Evolutionary conservation across 768 basidiomycete species (phyloP).

Genomic region (Pleurotus pulmonarius): DNA sequence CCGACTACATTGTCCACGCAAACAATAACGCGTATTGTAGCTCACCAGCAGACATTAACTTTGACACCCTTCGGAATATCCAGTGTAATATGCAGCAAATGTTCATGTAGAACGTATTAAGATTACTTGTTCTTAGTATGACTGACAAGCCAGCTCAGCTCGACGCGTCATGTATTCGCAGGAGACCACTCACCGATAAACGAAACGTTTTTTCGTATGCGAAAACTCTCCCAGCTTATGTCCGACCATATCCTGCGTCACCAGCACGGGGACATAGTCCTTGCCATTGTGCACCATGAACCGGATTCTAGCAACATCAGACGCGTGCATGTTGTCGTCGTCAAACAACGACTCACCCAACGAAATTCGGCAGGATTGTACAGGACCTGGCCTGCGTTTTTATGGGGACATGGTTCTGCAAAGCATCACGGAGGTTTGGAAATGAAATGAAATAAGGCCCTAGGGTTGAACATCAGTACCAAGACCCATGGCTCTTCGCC

Average conservation of each 20-base stretch:
- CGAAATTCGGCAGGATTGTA: conserved; percentile 93
- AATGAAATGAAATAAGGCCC: conserved; percentile 96
- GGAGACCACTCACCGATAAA: conserved; percentile 64
- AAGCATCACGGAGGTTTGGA: conserved; percentile 78
- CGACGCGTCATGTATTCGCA: background rate
- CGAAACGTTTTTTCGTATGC: conserved; percentile 83
- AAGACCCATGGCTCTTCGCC: background rate
- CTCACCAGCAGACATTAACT: no score
- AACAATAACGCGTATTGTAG: no score
- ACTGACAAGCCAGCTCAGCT: background rate
- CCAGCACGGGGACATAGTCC: conserved; percentile 77
- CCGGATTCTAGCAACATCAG: conserved; percentile 48
- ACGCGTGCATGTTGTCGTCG: background rate
- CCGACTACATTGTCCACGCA: no score
- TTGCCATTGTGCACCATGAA: conserved; percentile 96
- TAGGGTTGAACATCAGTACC: conserved; percentile 22
- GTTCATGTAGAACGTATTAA: no score
- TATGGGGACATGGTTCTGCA: conserved; percentile 80
- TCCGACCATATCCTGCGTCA: conserved; percentile 98
- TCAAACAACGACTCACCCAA: conserved; percentile 60
- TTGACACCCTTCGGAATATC: no score
- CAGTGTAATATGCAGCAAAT: no score
- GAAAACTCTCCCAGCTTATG: conserved; percentile 97
- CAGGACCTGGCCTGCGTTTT: conserved; percentile 85
- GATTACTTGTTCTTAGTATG: conserved; percentile 7